Percentiles rank a stretch among this genome's conserved stretches.
Conservation (phyloP, 331 rosid species). For the Rosa hybrid region DNA sequence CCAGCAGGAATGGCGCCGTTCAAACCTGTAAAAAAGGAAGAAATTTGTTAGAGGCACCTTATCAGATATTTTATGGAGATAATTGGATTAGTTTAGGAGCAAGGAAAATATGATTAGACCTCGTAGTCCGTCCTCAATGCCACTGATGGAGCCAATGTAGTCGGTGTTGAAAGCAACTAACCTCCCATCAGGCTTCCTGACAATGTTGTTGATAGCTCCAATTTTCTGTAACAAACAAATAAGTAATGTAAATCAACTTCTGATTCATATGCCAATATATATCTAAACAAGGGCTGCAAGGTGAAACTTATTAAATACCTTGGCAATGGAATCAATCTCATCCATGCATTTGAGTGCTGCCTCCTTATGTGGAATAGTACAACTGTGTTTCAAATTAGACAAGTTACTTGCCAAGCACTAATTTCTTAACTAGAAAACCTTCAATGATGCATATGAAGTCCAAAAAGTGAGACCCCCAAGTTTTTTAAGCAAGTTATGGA, state of each 20-base stretch:
- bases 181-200: constrained; percentile 38
- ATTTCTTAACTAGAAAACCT: not conserved
- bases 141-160: constrained; percentile 45
- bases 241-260: not conserved
- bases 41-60: not conserved
- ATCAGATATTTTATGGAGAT: not conserved
- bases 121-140: constrained; percentile 43
- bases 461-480: not conserved
- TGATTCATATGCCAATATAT: not conserved
- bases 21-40: constrained; percentile 22
- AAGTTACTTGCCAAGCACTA: not conserved
- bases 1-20: constrained; percentile 26
- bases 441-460: not conserved
- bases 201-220: constrained; percentile 49
- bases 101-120: constrained; percentile 19
- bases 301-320: constrained; percentile 15
- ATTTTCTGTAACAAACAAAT: constrained; percentile 30
- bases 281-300: not conserved
- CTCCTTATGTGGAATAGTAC: constrained; percentile 47
- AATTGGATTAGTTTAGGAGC: not conserved
- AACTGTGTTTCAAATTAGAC: not conserved
- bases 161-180: constrained; percentile 38
- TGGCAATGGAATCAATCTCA: constrained; percentile 40
- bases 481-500: not conserved
- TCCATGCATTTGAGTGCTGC: constrained; percentile 39